Conservation (phyloP, 768 basidiomycete genomes). For the Agrocybe praecox region DNA sequence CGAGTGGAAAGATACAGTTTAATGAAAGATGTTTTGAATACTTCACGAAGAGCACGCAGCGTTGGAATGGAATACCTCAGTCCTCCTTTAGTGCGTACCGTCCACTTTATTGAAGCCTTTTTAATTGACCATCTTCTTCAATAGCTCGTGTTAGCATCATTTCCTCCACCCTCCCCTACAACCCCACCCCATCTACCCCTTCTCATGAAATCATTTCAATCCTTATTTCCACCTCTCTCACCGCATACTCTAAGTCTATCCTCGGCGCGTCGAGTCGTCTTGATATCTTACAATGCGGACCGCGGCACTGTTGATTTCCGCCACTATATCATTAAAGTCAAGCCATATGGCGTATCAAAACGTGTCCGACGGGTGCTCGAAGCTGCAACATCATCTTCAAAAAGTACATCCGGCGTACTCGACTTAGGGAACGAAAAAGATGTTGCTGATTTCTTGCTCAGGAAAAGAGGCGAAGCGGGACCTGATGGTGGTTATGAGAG, state of each 20-base stretch:
- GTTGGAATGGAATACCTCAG: conserved; percentile 90
- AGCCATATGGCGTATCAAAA: conserved; percentile 91
- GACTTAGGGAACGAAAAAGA: conserved; percentile 92
- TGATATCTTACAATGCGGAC: conserved; percentile 88
- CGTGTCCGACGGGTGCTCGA: conserved; percentile 89
- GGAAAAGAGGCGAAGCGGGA: conserved; percentile 62
- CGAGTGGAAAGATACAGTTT: conserved; percentile 91
- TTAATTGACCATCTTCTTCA: conserved; percentile 1
- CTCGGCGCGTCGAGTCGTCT: conserved; percentile 91
- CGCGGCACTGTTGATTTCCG: conserved; percentile 89
- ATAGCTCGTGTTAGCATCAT: conserved; percentile 92
- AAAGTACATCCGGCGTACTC: conserved; percentile 49
- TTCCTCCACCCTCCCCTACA: conserved; percentile 70
- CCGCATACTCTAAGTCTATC: conserved; percentile 80
- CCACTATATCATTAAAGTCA: conserved; percentile 94
- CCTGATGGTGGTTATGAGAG: conserved; percentile 78
- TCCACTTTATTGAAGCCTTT: neutral
- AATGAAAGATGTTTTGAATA: conserved; percentile 78
- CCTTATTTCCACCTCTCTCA: conserved; percentile 91
- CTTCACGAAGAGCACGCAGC: conserved; percentile 66
- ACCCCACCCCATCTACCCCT: conserved; percentile 87
- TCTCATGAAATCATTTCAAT: conserved; percentile 95
- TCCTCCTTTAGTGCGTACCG: conserved; percentile 77
- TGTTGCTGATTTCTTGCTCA: conserved; percentile 91
- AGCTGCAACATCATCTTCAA: conserved; percentile 39